Evolutionary conservation across 441 rosid species (phyloP), one percentile per base, ranked within the genome.

Genomic region (Biscutella laevigata): DNA sequence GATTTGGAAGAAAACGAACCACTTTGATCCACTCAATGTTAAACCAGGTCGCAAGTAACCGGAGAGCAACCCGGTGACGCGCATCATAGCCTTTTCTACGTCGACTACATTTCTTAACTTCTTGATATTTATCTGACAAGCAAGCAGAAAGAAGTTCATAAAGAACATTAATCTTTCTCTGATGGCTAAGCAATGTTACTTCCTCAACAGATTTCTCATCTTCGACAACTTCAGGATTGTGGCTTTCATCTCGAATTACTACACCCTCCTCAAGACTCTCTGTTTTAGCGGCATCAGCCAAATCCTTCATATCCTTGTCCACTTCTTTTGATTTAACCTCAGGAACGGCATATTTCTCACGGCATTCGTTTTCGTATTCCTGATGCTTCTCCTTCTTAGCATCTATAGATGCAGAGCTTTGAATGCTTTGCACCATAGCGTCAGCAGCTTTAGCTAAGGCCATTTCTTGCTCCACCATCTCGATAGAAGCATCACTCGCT

Each of bases 71-170:
- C 6, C 95, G 95, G 68, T 88, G 95, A 24, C 96, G 81, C 62
- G 96, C 88, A 74, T 91, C 96, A 78, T 88, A 88, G 56, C 95
- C 88, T 35, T 73, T 83, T 62, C 86, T 81, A 63, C 49, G 57
- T 10, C 78, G 70, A 16, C 75, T 63, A 51, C 64, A 62, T 53
- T 69, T 79, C 49, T 72, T 76, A 37, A 69, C 54, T 21, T 68
- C 70, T 26, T 74, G 80, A 39, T 55, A 57, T 61, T 60, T 74
- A 69, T 85, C 82, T 8, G 86, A 83, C 64, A 91, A 71, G 65
- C 88, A 91, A 57, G 91, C 95, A 16, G 87, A 80, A 69, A 91
- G 86, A 74, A 91, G 85, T 68, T 88, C 91, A 54, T 76, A 85
- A 4, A 85, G 79, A 74, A 85, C 89, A 13, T 75, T 71, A 33